These are phyloP conservation scores for Prosopis cineraria DNA, from an alignment of 306 rosid genomes.

Conservation along the genomic window DNA sequence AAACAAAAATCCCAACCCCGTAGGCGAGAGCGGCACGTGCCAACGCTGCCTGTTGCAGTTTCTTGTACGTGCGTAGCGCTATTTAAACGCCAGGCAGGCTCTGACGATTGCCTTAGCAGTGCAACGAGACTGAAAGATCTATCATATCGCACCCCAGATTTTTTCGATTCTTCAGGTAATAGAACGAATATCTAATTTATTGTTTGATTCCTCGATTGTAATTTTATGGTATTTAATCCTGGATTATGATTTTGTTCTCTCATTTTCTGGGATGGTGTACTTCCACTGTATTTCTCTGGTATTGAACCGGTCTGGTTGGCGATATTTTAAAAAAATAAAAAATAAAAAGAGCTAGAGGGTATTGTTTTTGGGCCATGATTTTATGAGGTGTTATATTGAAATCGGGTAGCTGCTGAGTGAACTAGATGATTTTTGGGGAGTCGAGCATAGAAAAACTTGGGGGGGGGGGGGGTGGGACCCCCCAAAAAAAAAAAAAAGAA, in stretches of 20 bases:
- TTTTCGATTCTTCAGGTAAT: slow-evolving; percentile 31
- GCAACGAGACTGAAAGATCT: not conserved
- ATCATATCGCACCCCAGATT: not conserved
- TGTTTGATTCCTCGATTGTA: not conserved
- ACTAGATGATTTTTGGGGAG: not conserved
- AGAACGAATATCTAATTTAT: not conserved
- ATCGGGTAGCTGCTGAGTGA: not conserved
- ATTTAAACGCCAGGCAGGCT: not conserved
- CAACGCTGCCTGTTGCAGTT: not conserved
- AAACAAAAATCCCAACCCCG: not conserved
- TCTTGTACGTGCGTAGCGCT: not conserved
- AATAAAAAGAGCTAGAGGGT: not conserved
- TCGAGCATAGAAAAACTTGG: not conserved
- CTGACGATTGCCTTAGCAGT: not conserved
- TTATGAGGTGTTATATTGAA: not conserved
- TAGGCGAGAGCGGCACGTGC: not conserved
- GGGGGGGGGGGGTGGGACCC: too few relatives aligned
- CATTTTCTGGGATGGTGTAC: not conserved
- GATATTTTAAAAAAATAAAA: not conserved
- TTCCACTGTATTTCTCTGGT: not conserved
- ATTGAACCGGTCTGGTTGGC: not conserved
- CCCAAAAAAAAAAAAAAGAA: too few relatives aligned
- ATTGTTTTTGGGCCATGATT: not conserved
- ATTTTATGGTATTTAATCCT: not conserved
- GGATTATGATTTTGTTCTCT: not conserved